Evolutionary conservation across 139 green algal species (phyloP).

Genomic region (Pleodorina starrii): DNA sequence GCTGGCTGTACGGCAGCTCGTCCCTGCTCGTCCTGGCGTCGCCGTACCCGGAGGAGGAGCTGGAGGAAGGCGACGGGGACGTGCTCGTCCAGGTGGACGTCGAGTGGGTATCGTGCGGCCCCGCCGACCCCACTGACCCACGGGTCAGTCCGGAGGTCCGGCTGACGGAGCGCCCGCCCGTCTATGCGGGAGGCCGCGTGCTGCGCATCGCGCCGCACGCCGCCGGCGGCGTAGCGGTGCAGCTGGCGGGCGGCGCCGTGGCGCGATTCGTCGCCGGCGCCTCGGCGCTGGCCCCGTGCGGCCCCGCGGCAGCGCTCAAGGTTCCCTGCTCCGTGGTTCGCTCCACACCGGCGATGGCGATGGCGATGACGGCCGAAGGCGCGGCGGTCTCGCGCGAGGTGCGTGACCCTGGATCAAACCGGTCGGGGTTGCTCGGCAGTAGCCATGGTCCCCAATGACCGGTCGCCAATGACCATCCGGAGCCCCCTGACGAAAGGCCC

Average conservation of each 20-base stretch:
- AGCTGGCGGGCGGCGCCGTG: slow-evolving; percentile 47
- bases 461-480: too few relatives aligned
- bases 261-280: not conserved
- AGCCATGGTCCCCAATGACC: too few relatives aligned
- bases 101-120: slow-evolving; percentile 17
- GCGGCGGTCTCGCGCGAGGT: too few relatives aligned
- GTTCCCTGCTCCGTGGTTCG: slow-evolving; percentile 11
- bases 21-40: slow-evolving; percentile 62
- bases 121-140: slow-evolving; percentile 7
- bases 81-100: slow-evolving; percentile 56
- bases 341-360: slow-evolving; percentile 3
- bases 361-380: too few relatives aligned
- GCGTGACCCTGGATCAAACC: too few relatives aligned
- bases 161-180: not conserved
- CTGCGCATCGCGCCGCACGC: slow-evolving; percentile 41
- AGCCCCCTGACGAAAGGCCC: too few relatives aligned
- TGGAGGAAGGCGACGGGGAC: slow-evolving; percentile 50
- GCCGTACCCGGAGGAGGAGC: slow-evolving; percentile 44
- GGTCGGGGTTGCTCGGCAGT: too few relatives aligned
- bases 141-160: not conserved
- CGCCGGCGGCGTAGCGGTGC: slow-evolving; percentile 50
- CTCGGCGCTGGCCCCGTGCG: not conserved
- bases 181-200: slow-evolving; percentile 31
- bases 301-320: not conserved
- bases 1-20: slow-evolving; percentile 38